Evolutionary conservation across 2,329 filamentous ascomycete genomes (phyloP).

Genomic region (Geoglossum cookeanum): DNA sequence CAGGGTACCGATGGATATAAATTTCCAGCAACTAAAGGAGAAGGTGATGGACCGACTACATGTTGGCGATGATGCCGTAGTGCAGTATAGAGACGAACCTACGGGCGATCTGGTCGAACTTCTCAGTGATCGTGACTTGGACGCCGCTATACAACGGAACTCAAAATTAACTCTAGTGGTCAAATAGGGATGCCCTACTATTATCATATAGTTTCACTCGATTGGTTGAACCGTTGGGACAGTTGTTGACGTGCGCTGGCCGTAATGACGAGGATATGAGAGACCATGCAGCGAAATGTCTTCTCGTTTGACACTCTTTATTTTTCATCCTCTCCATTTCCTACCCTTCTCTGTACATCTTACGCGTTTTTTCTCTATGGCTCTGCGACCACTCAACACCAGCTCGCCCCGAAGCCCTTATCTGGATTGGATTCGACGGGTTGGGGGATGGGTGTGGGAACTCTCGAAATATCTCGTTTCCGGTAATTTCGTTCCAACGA

Average conservation of each 20-base stretch:
- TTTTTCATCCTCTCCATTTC: background rate
- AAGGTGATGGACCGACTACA: constrained; percentile 75
- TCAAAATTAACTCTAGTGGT: constrained; percentile 58
- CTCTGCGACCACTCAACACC: background rate
- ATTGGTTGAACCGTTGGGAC: background rate
- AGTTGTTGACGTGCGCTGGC: background rate
- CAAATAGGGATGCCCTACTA: background rate
- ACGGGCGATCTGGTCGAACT: constrained; percentile 57
- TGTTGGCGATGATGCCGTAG: constrained; percentile 50
- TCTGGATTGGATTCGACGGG: background rate
- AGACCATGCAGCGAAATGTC: background rate
- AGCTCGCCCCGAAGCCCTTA: background rate
- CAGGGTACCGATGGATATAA: constrained; percentile 64
- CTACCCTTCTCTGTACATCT: background rate
- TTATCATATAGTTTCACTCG: background rate
- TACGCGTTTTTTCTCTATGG: background rate
- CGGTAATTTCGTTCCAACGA: background rate
- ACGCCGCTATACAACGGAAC: constrained; percentile 62
- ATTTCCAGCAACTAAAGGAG: constrained; percentile 57
- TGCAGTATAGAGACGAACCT: constrained; percentile 74
- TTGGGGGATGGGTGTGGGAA: background rate
- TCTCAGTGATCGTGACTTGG: constrained; percentile 62
- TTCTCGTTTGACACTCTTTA: background rate
- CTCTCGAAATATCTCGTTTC: background rate
- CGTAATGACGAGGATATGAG: background rate